Percentiles rank a stretch among this genome's conserved stretches.
These are phyloP conservation scores for Colletotrichum orbiculare DNA, from an alignment of 2,329 filamentous ascomycete genomes.

Conservation along the genomic window DNA sequence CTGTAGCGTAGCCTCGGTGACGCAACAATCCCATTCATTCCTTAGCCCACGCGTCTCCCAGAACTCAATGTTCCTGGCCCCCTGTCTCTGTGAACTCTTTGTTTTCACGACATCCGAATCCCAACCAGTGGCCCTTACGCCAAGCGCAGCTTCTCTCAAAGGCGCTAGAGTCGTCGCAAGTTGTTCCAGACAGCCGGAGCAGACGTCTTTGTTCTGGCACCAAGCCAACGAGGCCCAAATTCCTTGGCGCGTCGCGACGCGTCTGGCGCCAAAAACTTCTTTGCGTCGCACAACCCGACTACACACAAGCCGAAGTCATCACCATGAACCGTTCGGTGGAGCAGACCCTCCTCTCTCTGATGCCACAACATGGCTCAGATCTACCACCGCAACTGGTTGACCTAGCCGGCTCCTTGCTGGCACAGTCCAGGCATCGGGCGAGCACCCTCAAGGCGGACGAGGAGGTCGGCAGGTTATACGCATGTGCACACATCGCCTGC, in stretches of 20 bases:
- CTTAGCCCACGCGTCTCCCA: too few species aligned
- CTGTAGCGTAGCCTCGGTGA: constrained; percentile 16
- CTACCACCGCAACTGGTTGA: constrained; percentile 77
- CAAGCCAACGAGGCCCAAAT: neutral
- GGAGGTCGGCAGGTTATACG: constrained; percentile 86
- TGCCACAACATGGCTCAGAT: constrained; percentile 77
- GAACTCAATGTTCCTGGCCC: too few species aligned
- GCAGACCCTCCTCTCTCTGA: constrained; percentile 76
- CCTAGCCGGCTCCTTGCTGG: constrained; percentile 77
- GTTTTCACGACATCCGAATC: neutral
- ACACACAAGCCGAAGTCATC: constrained; percentile 9
- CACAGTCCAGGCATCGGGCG: constrained; percentile 82
- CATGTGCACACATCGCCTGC: constrained; percentile 90
- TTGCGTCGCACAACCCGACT: neutral
- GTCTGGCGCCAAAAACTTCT: constrained; percentile 16
- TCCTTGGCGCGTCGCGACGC: constrained; percentile 28
- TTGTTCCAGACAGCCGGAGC: neutral
- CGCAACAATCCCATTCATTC: constrained; percentile 28
- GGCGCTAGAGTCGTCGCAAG: neutral
- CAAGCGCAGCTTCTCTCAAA: too few species aligned
- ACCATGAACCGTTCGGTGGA: constrained; percentile 81
- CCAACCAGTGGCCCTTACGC: neutral
- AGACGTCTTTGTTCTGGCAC: neutral
- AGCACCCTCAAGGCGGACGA: constrained; percentile 85
- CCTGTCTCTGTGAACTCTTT: neutral